Base-by-base conservation (phyloP, 371 early-diverging fungal species). In the Mortierella sp. region DNA sequence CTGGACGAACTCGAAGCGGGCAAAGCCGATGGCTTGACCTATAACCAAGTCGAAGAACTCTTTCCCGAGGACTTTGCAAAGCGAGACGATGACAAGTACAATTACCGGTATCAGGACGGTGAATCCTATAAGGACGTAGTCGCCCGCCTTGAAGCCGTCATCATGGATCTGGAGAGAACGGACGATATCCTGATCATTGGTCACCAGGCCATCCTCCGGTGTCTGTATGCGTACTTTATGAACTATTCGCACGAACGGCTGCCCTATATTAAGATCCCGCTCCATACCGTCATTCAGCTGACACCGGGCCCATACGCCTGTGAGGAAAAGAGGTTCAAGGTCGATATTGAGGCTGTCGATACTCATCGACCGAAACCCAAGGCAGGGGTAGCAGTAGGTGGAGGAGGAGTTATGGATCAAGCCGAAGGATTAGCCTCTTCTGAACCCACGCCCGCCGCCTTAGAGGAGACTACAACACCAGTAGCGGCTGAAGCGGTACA, bases 1-100 rank as follows among this genome's bases (percentile, higher is more conserved):
- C 80, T 99, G 69, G 99, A 99, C 82, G 99, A 99, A 81, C 83
- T 99, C 28, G 93, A 97, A 70, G 93, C 97, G 8, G 98, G 99
- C 21, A 90, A 95, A 21, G 98, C 98, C 81, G 99, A 99, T 82
- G 97, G 96, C 17, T 81, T 97, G 81, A 97, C 98, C 19, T 99
- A 99, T 79, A 97, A 95, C 70, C 97, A 98, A 61, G 96, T 99
- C 66, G 97, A 90, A 83, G 82, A 84, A 46, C 81, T 82, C 60
- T 91, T 83, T 55, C 95, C 95, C 7, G 93, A 93, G 61, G 96
- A 95, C 64, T 95, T 87, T 79, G 88, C 90, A 9, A 90, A 92
- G 65, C 85, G 99, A 9, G 97, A 97, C 67, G 86, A 90, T 42
- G 97, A 99, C 83, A 99, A 99, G 80, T 97, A 92, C 70, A 90